Evolutionary conservation across 306 rosid genomes (phyloP), one percentile per base, ranked within the genome.

Genomic region (Rubus parviflorus): DNA sequence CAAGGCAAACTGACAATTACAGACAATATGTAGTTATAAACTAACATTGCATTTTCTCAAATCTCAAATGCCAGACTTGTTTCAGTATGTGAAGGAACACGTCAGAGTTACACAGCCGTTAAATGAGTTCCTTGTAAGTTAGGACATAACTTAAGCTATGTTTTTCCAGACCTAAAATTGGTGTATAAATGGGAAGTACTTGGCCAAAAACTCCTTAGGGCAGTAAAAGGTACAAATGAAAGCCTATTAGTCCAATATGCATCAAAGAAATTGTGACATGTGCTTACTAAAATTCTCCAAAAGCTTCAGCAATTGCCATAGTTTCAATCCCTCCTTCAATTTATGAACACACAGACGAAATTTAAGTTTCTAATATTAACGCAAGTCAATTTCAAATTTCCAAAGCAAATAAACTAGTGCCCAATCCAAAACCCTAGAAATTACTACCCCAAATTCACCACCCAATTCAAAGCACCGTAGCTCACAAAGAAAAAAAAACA

Each of bases 201-300:
- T 25, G 30, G 30, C 30, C 30, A 25, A 25, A 25, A 25, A 25
- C 30, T 25, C 30, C 30, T 25, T 25, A 25, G 30, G 30, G 30
- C 30, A 25, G 30, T 25, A 37, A 63, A 45, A 51, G n/a, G 2
- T 51, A 8, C 30, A 51, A 16, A 8, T 38, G 9, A 52, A 63
- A 8, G 60, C 22, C 8, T 47, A 56, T 6, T 37, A 52, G 37
- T 71, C 15, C 8, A 30, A 61, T 19, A 10, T 25, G 30, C 30
- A 25, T 25, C 30, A 25, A 25, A 25, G 1, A 25, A 25, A 25
- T 1, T 25, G 30, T 25, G 30, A 25, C 30, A 35, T 63, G 60
- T 77, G 77, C 86, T 81, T 75, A 92, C 98, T 97, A 85, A 72
- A 94, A 94, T 74, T 94, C 98, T 75, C 98, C 98, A 87, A 92